A percentile compares a stretch with the other conserved stretches of the same genome.
phyloP scores from a whole-genome alignment of 2,329 filamentous ascomycete genomes.

The Acephala macrosclerotiorum region DNA sequence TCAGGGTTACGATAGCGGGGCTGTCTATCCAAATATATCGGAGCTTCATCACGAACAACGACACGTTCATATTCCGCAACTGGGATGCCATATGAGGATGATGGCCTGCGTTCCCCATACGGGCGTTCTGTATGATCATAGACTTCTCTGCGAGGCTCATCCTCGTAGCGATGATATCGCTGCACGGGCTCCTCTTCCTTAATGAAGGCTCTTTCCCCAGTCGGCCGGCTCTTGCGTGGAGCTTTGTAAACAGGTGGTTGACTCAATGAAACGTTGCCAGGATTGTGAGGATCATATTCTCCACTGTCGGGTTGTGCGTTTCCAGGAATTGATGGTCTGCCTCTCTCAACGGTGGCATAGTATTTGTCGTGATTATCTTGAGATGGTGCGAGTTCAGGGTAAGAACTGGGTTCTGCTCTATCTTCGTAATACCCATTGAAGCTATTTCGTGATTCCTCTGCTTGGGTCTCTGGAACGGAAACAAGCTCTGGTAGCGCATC shows the following conservation, averaged over 20 bases:
- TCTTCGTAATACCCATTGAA: constrained; percentile 22
- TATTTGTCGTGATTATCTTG: constrained; percentile 44
- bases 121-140: constrained; percentile 24
- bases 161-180: constrained; percentile 21
- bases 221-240: constrained; percentile 6
- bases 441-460: constrained; percentile 9
- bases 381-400: constrained; percentile 37
- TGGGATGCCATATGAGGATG: constrained; percentile 20
- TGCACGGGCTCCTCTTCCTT: constrained; percentile 15
- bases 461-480: constrained; percentile 17
- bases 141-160: constrained; percentile 20
- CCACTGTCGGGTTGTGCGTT: constrained; percentile 32
- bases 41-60: constrained; percentile 31
- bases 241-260: constrained; percentile 17
- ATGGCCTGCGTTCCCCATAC: constrained; percentile 24
- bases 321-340: constrained; percentile 20
- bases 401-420: constrained; percentile 18
- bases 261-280: constrained; percentile 32
- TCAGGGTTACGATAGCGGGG: constrained; percentile 32
- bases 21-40: constrained; percentile 28
- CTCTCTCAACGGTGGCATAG: constrained; percentile 31
- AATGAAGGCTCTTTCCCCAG: constrained; percentile 14
- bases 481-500: constrained; percentile 57
- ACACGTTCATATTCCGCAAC: constrained; percentile 29
- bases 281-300: constrained; percentile 39